phyloP scores from a whole-genome alignment of 1,284 basidiomycete genomes.

The Cryptococcus hybrid region DNA sequence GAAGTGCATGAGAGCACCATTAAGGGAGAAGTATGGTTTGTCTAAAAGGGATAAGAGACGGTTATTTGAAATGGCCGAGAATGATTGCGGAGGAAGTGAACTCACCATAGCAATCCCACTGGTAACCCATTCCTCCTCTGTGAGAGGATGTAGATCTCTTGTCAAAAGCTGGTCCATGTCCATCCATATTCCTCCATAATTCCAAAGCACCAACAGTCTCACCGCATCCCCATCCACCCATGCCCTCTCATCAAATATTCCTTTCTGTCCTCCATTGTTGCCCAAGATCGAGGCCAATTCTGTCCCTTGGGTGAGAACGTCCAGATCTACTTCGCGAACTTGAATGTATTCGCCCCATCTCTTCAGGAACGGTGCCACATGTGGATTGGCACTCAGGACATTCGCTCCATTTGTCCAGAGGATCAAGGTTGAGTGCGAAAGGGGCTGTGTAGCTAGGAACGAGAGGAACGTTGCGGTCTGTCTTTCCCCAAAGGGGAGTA shows the following conservation, averaged over 20 bases:
- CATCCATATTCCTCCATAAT: slow-evolving; percentile 85
- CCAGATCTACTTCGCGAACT: slow-evolving; percentile 66
- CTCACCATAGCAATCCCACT: slow-evolving; percentile 95
- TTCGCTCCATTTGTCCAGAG: slow-evolving; percentile 87
- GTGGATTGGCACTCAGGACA: slow-evolving; percentile 53
- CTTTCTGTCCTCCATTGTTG: slow-evolving; percentile 44
- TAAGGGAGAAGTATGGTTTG: slow-evolving; percentile 80
- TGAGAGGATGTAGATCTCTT: slow-evolving; percentile 72
- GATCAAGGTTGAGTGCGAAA: slow-evolving; percentile 62
- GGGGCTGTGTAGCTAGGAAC: slow-evolving; percentile 84
- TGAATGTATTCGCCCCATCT: slow-evolving; percentile 68
- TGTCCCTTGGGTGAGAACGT: slow-evolving; percentile 67
- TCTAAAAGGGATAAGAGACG: slow-evolving; percentile 52
- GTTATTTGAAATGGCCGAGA: background rate
- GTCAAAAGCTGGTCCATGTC: slow-evolving; percentile 93
- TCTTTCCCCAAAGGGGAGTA: slow-evolving; percentile 68
- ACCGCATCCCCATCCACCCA: slow-evolving; percentile 94
- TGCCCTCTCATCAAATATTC: slow-evolving; percentile 63
- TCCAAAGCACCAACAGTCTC: slow-evolving; percentile 81
- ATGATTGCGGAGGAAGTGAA: slow-evolving; percentile 3
- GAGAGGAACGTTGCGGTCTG: slow-evolving; percentile 86
- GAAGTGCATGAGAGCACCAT: slow-evolving; percentile 93
- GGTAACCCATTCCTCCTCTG: slow-evolving; percentile 92
- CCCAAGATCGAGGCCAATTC: slow-evolving; percentile 58
- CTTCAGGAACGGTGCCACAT: slow-evolving; percentile 62